Conservation (phyloP, 805 yeast genomes). For the Monosporozyma unispora region DNA sequence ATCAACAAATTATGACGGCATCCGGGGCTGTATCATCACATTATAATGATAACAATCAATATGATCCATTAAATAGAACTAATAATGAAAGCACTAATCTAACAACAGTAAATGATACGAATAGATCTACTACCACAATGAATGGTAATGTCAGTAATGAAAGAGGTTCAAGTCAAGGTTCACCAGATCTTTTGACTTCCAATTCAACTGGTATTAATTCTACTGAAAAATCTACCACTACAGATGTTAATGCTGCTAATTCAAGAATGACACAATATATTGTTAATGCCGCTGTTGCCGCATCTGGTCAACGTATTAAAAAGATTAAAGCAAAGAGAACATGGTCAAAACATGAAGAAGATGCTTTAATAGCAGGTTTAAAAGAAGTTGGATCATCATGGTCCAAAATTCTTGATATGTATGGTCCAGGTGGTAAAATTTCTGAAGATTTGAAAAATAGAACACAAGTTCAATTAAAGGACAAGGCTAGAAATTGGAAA, state of each 20-base stretch:
- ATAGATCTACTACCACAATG: background rate
- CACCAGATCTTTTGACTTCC: background rate
- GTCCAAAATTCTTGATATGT: constrained; percentile 82
- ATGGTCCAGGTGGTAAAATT: constrained; percentile 87
- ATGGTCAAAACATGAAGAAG: constrained; percentile 88
- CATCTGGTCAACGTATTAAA: constrained; percentile 17
- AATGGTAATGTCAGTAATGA: background rate
- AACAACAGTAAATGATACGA: background rate
- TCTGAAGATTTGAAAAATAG: constrained; percentile 80
- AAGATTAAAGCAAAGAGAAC: constrained; percentile 27
- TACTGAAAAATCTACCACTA: background rate
- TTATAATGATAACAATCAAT: background rate
- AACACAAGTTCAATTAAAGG: constrained; percentile 86
- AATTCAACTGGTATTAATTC: background rate
- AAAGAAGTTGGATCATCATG: constrained; percentile 83
- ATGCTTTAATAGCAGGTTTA: constrained; percentile 70
- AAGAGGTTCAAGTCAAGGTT: background rate
- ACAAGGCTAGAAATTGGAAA: constrained; percentile 94
- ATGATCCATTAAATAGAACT: background rate
- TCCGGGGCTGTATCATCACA: constrained; percentile 11
- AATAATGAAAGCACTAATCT: background rate
- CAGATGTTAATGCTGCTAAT: background rate
- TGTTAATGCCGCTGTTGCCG: constrained; percentile 22
- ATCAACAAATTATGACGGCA: constrained; percentile 17
- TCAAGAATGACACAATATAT: constrained; percentile 8